A percentile compares a stretch with the other conserved stretches of the same genome.
Conservation (phyloP, 148 eudicot species). For the Suaeda aralocaspica region DNA sequence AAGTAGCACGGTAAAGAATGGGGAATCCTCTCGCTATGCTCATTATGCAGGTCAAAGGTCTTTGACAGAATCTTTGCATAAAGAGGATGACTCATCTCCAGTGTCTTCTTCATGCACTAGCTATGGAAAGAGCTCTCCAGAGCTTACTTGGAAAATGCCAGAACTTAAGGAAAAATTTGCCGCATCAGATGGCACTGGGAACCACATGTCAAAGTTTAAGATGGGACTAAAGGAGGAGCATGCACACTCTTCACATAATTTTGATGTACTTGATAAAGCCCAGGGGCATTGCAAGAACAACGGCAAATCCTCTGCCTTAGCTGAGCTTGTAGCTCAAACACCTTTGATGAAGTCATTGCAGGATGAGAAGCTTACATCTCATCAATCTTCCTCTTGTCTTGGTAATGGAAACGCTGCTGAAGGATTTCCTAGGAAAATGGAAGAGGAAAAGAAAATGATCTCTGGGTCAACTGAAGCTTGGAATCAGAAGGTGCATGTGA, state of each 20-base stretch:
- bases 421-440: slow-evolving; percentile 13
- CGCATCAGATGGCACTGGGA: slow-evolving; percentile 17
- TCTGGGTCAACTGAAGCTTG: slow-evolving; percentile 19
- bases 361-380: slow-evolving; percentile 28
- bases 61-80: slow-evolving; percentile 17
- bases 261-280: slow-evolving; percentile 8
- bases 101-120: slow-evolving; percentile 21
- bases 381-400: slow-evolving; percentile 22
- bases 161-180: slow-evolving; percentile 23
- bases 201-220: slow-evolving; percentile 27
- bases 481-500: slow-evolving; percentile 24
- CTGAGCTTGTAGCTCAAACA: slow-evolving; percentile 18
- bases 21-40: slow-evolving; percentile 13
- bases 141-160: slow-evolving; percentile 12
- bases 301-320: slow-evolving; percentile 18
- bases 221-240: slow-evolving; percentile 24
- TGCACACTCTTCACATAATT: slow-evolving; percentile 7
- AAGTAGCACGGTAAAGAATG: slow-evolving; percentile 18
- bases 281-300: slow-evolving; percentile 22
- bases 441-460: slow-evolving; percentile 22
- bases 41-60: slow-evolving; percentile 23
- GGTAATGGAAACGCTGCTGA: slow-evolving; percentile 23
- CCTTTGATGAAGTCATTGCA: slow-evolving; percentile 14
- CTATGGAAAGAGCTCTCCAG: slow-evolving; percentile 24
- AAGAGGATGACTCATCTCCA: slow-evolving; percentile 23